Base-by-base conservation (phyloP, 208 protist species). In the Leptomonas seymouri region DNA sequence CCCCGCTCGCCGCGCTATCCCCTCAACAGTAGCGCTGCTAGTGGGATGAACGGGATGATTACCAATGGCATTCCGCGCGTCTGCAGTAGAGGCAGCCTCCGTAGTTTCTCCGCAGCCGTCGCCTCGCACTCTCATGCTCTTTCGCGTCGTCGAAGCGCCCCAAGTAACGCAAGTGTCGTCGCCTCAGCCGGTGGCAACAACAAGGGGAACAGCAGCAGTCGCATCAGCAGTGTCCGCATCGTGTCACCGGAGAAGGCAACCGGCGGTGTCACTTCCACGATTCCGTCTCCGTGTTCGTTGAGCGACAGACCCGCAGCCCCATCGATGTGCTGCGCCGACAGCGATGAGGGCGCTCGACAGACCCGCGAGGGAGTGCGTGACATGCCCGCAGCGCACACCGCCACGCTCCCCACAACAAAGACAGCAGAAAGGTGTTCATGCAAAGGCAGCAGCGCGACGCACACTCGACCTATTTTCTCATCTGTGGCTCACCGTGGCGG, bases 401-500 rank as follows among this genome's bases (percentile, higher is more conserved):
- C 6, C 3, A 31, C 23, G 28, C 2, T 9, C 23, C 20, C 57
- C 27, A 44, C 58, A 1, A 31, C 46, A 45, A n/a, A 28, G 23
- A n/a, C 59, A 20, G 4, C 59, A 53, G 28, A 57, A n/a, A 11
- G 49, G 30, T 30, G 51, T 28, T 39, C 30, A 3, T 39, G 34
- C 9, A 39, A 45, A 20, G n/a, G 9, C 18, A n/a, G 21, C 8
- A 39, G 8, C 28, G 25, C 16, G 8, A 14, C 51, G 39, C 42
- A 42, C 25, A 21, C 42, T 0, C 31, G 34, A 0, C 61, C 55
- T 27, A n/a, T 36, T 3, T 9, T 67, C 11, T 55, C 61, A 0
- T 67, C 48, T 14, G 57, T 67, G 21, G 23, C 46, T n/a, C 61
- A 67, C 34, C 61, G 34, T 23, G 61, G 61, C 36, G 61, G 30